Conservation (phyloP, 2,329 filamentous ascomycete genomes). For the Immersiporthe knoxdaviesiana region DNA sequence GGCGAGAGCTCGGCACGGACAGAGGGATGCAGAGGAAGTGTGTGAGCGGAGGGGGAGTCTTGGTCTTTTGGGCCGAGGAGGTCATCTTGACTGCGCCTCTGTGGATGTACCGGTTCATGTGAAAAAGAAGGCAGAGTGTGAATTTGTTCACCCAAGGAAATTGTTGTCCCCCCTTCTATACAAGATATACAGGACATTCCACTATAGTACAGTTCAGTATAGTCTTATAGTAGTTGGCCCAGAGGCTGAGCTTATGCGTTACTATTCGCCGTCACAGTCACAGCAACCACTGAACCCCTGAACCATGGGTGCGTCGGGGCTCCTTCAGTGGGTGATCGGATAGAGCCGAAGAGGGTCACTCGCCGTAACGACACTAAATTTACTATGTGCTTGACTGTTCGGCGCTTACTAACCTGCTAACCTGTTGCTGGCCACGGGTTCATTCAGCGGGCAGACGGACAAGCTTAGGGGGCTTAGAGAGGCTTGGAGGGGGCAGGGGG, state of each 20-base stretch:
- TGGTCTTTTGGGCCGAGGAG: constrained; percentile 37
- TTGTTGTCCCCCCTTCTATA: no score
- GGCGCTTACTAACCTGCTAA: constrained; percentile 5
- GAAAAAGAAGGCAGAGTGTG: no score
- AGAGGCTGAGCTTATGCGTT: neutral
- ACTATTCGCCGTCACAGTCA: neutral
- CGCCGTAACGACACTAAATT: neutral
- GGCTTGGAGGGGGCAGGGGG: no score
- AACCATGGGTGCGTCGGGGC: neutral
- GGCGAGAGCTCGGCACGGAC: constrained; percentile 60
- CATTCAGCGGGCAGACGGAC: neutral
- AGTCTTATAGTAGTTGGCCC: no score
- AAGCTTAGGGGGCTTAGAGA: no score
- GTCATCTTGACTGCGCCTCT: constrained; percentile 38
- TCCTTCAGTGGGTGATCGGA: constrained; percentile 2
- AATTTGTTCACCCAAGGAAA: neutral
- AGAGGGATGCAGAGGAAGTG: constrained; percentile 81
- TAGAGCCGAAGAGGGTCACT: neutral
- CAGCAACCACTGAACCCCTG: constrained; percentile 5
- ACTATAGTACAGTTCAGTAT: neutral
- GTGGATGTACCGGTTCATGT: constrained; percentile 22
- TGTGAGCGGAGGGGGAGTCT: constrained; percentile 54
- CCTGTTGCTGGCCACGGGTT: neutral
- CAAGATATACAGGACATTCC: no score
- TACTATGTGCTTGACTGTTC: no score